Base-by-base conservation (phyloP, 345 rosid species). In the Anacardium occidentale region DNA sequence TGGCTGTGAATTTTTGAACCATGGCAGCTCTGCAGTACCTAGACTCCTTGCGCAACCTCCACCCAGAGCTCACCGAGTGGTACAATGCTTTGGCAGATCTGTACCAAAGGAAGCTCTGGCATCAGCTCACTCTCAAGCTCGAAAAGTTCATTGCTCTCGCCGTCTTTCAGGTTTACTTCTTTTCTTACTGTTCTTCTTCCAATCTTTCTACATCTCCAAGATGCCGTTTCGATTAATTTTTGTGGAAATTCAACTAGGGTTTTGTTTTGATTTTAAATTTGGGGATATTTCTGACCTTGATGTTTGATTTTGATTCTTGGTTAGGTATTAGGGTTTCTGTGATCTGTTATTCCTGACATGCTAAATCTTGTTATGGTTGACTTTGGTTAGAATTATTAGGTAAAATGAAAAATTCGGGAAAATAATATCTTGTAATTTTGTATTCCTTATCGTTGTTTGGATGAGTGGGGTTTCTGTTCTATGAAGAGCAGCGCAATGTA, bases 41-140 rank as follows among this genome's bases (percentile, higher is more conserved):
- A 78, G 98, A 96, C 58, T 72, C 94, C 47, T 84, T 79, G 66
- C 86, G 93, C 67, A 88, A 54, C 66, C 81, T 81, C 64, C 87
- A 90, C 54, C 98, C 98, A 10, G 99, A 96, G 78, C 88, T 88
- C 21, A 84, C 81, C n/a, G 98, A 93, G 34, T 96, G 99, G 99
- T 93, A 78, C 89, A 86, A 84, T 82, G 77, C 94, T 32, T 80
- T 96, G 7, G 91, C 96, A 76, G 97, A 96, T 89, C 96, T 96
- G 83, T 96, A 96, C 78, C 91, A 91, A 86, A 89, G 82, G 88
- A 96, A 96, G 92, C 99, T 96, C n/a, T 96, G 99, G 98, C 97
- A 96, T 73, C 97, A 96, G 81, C 98, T 96, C 74, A 86, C 98
- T 77, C 87, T 91, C 80, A 96, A 96, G 91, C 98, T 96, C 47